phyloP scores from a whole-genome alignment of 352 stramenopile genomes.

The Globisporangium perplexum region DNA sequence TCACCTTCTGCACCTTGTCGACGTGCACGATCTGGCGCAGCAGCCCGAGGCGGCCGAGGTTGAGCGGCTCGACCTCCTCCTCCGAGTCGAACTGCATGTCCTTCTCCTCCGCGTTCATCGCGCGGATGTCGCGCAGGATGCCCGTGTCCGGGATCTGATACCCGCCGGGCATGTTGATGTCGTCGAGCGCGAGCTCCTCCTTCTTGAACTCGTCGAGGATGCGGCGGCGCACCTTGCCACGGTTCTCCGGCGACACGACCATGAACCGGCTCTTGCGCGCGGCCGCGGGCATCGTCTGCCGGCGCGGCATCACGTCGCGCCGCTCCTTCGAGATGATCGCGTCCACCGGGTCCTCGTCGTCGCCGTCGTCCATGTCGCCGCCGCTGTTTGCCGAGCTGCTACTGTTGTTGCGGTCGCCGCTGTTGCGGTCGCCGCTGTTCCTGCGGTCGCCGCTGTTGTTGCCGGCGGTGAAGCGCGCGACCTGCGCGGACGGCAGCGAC shows the following conservation, averaged over 20 bases:
- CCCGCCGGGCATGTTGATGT: slow-evolving; percentile 33
- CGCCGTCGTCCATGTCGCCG: slow-evolving; percentile 52
- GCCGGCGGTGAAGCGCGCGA: slow-evolving; percentile 33
- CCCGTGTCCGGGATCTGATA: slow-evolving; percentile 57
- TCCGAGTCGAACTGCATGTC: slow-evolving; percentile 67
- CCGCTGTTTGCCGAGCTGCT: no score
- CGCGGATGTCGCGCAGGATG: slow-evolving; percentile 55
- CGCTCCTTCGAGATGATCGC: slow-evolving; percentile 70
- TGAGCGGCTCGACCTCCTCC: slow-evolving; percentile 53
- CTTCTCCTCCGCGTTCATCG: slow-evolving; percentile 63
- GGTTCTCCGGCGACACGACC: slow-evolving; percentile 63
- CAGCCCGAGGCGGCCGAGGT: slow-evolving; percentile 61
- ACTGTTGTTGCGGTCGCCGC: no score
- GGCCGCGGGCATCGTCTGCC: slow-evolving; percentile 69
- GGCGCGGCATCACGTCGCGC: slow-evolving; percentile 45
- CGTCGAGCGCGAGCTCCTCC: slow-evolving; percentile 53
- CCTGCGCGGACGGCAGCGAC: slow-evolving; percentile 26
- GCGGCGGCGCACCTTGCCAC: slow-evolving; percentile 66
- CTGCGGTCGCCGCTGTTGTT: slow-evolving; percentile 18
- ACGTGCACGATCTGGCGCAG: slow-evolving; percentile 81
- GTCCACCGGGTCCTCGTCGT: slow-evolving; percentile 59
- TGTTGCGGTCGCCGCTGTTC: no score
- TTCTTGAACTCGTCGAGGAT: slow-evolving; percentile 81
- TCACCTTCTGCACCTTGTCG: slow-evolving; percentile 86
- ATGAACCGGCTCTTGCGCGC: slow-evolving; percentile 77